Evolutionary conservation across 768 basidiomycete genomes (phyloP).

Genomic region (Symmetrospora coprosmae): DNA sequence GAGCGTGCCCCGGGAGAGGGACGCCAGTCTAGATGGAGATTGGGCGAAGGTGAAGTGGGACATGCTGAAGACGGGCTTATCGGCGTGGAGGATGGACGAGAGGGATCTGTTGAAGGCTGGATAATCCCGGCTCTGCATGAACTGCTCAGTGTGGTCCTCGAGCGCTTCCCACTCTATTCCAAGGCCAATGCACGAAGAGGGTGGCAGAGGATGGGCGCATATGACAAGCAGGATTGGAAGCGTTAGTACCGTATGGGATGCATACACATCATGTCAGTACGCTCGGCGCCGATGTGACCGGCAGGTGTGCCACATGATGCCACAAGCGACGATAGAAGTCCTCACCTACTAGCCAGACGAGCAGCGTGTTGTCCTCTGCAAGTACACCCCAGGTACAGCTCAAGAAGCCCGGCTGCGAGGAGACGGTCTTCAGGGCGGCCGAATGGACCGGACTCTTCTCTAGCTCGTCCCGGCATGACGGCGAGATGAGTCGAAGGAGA

Average conservation of each 20-base stretch:
- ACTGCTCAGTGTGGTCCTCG: neutral
- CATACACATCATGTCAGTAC: too few species aligned
- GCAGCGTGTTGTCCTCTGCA: constrained; percentile 5
- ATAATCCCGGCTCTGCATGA: neutral
- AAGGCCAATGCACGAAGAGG: too few species aligned
- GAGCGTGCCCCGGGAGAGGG: neutral
- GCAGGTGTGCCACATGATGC: too few species aligned
- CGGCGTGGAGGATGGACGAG: neutral
- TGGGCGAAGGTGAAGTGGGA: neutral
- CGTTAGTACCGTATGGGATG: too few species aligned
- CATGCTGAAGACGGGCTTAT: neutral
- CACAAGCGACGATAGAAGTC: neutral
- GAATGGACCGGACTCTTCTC: neutral
- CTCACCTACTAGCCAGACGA: constrained; percentile 14
- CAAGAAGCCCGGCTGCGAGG: constrained; percentile 1
- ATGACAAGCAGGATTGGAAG: too few species aligned
- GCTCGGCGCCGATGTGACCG: neutral
- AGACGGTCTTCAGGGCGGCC: neutral
- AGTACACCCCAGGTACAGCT: constrained; percentile 12
- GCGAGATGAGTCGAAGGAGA: neutral
- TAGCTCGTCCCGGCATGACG: neutral
- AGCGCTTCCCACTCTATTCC: neutral
- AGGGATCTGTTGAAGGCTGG: neutral
- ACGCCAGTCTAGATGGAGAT: neutral
- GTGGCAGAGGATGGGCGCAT: too few species aligned